Base-by-base conservation (phyloP, 352 stramenopile genomes). In the Pythium angustatum region DNA sequence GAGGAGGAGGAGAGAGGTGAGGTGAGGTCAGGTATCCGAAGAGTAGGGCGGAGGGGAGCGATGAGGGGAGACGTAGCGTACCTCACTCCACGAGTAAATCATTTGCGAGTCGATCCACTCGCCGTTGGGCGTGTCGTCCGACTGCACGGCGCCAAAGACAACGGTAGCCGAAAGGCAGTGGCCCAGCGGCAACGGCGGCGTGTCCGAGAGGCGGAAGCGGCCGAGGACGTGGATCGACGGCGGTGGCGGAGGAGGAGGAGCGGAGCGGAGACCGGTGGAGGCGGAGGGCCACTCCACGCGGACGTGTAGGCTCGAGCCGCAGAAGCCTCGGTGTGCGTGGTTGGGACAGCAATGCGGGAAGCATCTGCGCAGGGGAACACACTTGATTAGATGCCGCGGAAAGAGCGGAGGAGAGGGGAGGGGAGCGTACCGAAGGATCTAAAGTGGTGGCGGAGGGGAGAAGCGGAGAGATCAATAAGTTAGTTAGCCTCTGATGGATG, bases 341-440 rank as follows among this genome's bases (percentile, higher is more conserved):
- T 80, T 58, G 1, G 80, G 80, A 34, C 78, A 89, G 66, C 80
- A 89, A 55, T 89, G 78, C 14, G 80, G 78, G 61, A 87, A 89
- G 68, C 77, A 88, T 45, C 79, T 74, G n/a, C n/a, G n/a, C n/a
- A 52, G 83, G 33, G 65, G 40, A 12, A n/a, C n/a, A 33, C 19
- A 47, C n/a, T 12, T 14, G 14, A 19, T 48, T 9, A n/a, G 33
- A 22, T 21, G 19, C 15, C 28, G 33, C 36, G 33, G 3, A 14
- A 3, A 31, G 19, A n/a, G 31, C 10, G n/a, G 50, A 41, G 28
- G 11, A 41, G 33, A 17, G 6, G 27, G 28, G n/a, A 24, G 49
- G 17, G 22, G 49, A 30, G 2, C 51, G 33, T 44, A 58, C 51
- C 51, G 33, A n/a, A 58, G 51, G 40, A 58, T 58, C 51, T 58